Evolutionary conservation across 164 flowering plant genomes (phyloP), one percentile per base, ranked within the genome.

Genomic region (Stephania yunnanensis): DNA sequence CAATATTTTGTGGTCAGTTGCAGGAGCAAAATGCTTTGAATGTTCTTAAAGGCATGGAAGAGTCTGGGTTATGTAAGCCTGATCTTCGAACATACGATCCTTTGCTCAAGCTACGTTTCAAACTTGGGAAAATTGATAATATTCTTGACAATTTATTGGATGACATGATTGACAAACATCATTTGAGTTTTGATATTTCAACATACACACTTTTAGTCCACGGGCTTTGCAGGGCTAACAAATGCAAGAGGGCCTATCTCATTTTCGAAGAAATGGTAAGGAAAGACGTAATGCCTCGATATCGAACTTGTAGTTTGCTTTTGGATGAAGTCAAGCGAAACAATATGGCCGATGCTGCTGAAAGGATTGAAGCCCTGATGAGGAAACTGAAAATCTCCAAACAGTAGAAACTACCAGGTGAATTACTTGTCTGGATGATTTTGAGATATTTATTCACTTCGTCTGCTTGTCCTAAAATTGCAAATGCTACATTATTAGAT

Each of bases 201-300:
- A 81, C 91, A 9, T 91, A 88, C 73, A 74, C 88, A 13, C 91
- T 93, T 80, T 76, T 91, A 73, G 83, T 93, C 78, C 95, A 90
- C 75, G 91, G 93, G 31, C 83, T 90, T 13, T 93, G 92, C 78
- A 81, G 85, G 69, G 88, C 87, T n/a, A 82, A 85, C 73, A 85
- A 82, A 74, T 83, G 85, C 73, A 87, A 87, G 68, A 81, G 88
- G 91, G 98, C 96, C 36, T 89, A 82, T 78, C 64, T 6, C 11
- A 81, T 93, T 0, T 90, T 93, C 77, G 84, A 85, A 75, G 91
- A 90, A 74, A 91, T 93, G 98, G 81, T 85, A 8, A 72, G 78
- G 71, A 79, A 85, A 78, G 91, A 78, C 15, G 77, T 93, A 25
- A 82, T 53, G 44, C 96, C 93, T 8, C 85, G 82, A 70, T 84